A percentile compares a stretch with the other conserved stretches of the same genome.
Evolutionary conservation across 2,329 filamentous ascomycete species (phyloP).

Genomic region (Beauveria brongniartii): DNA sequence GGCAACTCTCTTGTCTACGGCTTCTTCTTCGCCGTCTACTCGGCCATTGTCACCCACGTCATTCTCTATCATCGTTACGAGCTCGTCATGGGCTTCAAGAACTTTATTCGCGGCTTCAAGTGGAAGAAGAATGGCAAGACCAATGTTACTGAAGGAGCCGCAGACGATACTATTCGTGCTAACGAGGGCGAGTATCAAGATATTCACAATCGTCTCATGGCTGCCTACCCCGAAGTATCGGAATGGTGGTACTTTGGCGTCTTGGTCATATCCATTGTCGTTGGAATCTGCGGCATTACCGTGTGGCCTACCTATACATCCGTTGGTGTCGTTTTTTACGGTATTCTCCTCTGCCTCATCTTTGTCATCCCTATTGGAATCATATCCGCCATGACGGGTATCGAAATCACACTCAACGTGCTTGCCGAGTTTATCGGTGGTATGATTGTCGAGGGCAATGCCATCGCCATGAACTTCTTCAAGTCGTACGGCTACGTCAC

Average conservation of each 20-base stretch:
- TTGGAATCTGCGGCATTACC: slow-evolving; percentile 29
- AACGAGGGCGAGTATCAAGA: slow-evolving; percentile 30
- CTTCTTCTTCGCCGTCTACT: slow-evolving; percentile 22
- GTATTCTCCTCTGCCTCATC: slow-evolving; percentile 30
- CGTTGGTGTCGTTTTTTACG: slow-evolving; percentile 32
- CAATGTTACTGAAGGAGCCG: not conserved
- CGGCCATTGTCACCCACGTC: slow-evolving; percentile 22
- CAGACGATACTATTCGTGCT: slow-evolving; percentile 11
- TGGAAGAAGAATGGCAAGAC: slow-evolving; percentile 15
- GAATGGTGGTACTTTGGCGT: slow-evolving; percentile 35
- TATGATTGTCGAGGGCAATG: slow-evolving; percentile 27
- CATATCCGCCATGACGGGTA: slow-evolving; percentile 36
- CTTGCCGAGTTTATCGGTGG: slow-evolving; percentile 36
- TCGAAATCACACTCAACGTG: slow-evolving; percentile 31
- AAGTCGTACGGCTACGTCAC: slow-evolving; percentile 29
- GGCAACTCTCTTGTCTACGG: slow-evolving; percentile 24
- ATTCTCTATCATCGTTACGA: slow-evolving; percentile 25
- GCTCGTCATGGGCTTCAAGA: slow-evolving; percentile 19
- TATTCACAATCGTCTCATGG: slow-evolving; percentile 26
- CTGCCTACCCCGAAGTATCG: slow-evolving; percentile 25
- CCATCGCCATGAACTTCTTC: slow-evolving; percentile 26
- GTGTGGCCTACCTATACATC: slow-evolving; percentile 35
- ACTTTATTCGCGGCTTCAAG: slow-evolving; percentile 18
- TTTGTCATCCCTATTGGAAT: slow-evolving; percentile 36
- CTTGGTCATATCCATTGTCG: slow-evolving; percentile 26